phyloP scores from a whole-genome alignment of 768 basidiomycete species.

The Lyophyllum shimeji region DNA sequence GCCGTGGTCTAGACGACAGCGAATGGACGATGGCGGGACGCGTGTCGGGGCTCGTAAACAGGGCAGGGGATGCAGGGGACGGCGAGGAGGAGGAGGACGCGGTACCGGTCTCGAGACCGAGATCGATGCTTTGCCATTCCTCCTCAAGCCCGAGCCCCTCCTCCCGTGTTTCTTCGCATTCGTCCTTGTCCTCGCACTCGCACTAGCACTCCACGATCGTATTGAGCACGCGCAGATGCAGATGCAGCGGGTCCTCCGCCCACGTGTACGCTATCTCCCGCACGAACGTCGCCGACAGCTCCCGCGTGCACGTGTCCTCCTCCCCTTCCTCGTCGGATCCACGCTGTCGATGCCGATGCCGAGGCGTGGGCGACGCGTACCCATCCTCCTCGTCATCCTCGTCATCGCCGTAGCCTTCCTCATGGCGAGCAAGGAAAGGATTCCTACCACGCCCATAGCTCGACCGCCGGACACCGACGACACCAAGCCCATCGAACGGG shows the following conservation, averaged over 20 bases:
- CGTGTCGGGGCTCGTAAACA: no score
- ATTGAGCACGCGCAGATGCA: neutral
- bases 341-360: neutral
- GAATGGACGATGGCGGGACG: no score
- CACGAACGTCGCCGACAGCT: conserved; percentile 12
- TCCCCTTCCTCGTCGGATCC: neutral
- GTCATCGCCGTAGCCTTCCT: neutral
- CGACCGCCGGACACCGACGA: conserved; percentile 14
- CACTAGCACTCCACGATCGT: conserved; percentile 14
- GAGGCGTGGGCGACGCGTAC: conserved; percentile 10
- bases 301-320: neutral
- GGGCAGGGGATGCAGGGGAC: no score
- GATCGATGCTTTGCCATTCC: no score
- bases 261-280: conserved; percentile 16
- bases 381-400: conserved; percentile 10
- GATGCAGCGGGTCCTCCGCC: conserved; percentile 10
- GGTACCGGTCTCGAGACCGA: no score
- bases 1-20: no score
- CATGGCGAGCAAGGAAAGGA: neutral
- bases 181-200: conserved; percentile 7
- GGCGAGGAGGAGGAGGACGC: no score
- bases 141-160: no score
- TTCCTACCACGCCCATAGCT: neutral
- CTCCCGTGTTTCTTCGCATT: neutral
- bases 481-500: conserved; percentile 12